Conservation (phyloP, 306 rosid species). For the Vigna angularis region DNA sequence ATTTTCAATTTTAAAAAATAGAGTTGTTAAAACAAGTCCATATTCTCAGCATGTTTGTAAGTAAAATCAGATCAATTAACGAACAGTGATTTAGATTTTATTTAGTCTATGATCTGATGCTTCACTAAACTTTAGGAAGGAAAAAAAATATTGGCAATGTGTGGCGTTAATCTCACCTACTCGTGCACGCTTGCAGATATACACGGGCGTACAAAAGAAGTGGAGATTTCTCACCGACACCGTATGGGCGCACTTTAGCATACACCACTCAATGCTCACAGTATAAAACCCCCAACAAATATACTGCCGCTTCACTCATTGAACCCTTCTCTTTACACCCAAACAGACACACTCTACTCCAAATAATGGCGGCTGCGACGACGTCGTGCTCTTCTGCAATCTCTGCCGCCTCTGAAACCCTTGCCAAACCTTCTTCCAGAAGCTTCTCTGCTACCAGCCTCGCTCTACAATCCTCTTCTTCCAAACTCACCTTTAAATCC, state of each 20-base stretch:
- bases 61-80: too few species aligned
- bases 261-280: not conserved
- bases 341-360: not conserved
- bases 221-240: not conserved
- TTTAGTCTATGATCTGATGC: too few species aligned
- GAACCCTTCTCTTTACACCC: not conserved
- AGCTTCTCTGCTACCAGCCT: constrained; percentile 39
- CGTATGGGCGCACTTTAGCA: constrained; percentile 17
- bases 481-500: constrained; percentile 45
- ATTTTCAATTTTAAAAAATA: too few species aligned
- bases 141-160: too few species aligned
- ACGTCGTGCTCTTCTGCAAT: constrained; percentile 46
- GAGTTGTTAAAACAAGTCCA: too few species aligned
- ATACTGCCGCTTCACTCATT: too few species aligned
- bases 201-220: not conserved
- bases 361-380: constrained; percentile 53
- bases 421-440: constrained; percentile 33
- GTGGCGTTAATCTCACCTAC: too few species aligned
- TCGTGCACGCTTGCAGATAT: too few species aligned
- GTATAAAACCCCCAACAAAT: not conserved
- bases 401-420: constrained; percentile 51
- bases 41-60: too few species aligned
- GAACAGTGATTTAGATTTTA: too few species aligned
- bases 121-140: too few species aligned
- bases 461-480: constrained; percentile 53